phyloP scores from a whole-genome alignment of 2,329 filamentous ascomycete genomes.

The Periconia sp. region DNA sequence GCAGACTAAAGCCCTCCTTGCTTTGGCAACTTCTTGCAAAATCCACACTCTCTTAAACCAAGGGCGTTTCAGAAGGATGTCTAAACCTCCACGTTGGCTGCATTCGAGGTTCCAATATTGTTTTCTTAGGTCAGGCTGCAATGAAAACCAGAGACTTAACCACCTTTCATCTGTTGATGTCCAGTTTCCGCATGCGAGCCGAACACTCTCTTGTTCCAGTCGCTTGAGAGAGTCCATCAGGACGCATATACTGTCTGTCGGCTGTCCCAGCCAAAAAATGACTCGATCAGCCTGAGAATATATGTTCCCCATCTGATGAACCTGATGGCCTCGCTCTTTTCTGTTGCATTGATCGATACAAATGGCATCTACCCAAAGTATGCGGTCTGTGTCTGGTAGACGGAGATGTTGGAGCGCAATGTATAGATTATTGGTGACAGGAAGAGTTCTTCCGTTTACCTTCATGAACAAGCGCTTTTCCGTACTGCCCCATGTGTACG shows the following conservation, averaged over 20 bases:
- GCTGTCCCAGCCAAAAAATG: conserved; percentile 33
- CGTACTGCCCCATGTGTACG: conserved; percentile 16
- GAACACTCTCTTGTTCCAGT: conserved; percentile 8
- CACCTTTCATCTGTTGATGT: too few species aligned
- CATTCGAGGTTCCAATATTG: neutral
- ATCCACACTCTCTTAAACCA: conserved; percentile 23
- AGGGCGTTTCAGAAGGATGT: conserved; percentile 5
- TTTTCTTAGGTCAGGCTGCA: too few species aligned
- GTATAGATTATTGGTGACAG: conserved; percentile 16
- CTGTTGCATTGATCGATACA: conserved; percentile 32
- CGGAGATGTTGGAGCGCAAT: conserved; percentile 14
- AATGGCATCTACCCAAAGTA: conserved; percentile 32
- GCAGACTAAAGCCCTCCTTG: conserved; percentile 10
- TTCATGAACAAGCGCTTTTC: conserved; percentile 3
- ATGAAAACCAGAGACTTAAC: too few species aligned
- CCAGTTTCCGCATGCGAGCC: conserved; percentile 13
- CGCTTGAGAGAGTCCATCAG: conserved; percentile 9
- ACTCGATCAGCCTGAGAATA: conserved; percentile 29
- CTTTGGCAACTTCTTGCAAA: conserved; percentile 21
- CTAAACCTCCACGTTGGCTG: conserved; percentile 2
- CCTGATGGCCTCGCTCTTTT: conserved; percentile 30
- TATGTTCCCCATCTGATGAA: conserved; percentile 30
- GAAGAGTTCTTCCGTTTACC: conserved; percentile 10
- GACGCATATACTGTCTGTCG: conserved; percentile 13
- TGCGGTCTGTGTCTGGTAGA: conserved; percentile 1